Percentiles rank a stretch among this genome's conserved stretches.
Evolutionary conservation across 192 early-diverging fungal genomes (phyloP).

Genomic region (Spizellomyces punctatus): DNA sequence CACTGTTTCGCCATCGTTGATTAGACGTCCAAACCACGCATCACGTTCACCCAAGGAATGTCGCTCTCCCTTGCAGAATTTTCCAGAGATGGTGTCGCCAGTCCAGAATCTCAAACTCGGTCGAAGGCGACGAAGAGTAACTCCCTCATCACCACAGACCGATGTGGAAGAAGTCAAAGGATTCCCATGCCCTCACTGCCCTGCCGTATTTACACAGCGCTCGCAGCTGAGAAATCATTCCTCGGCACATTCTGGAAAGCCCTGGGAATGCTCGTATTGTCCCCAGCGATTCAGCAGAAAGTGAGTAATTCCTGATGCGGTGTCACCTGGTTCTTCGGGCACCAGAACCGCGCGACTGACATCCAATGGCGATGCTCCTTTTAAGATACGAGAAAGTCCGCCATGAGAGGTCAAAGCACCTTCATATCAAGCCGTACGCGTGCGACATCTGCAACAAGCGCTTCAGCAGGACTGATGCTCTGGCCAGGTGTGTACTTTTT

Average conservation of each 20-base stretch:
- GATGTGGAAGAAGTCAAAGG: too few species aligned
- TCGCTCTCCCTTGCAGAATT: background rate
- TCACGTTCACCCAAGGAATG: background rate
- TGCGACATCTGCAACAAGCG: background rate
- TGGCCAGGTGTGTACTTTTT: background rate
- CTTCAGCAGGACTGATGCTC: constrained; percentile 4
- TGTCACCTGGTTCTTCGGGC: background rate
- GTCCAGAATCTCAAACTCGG: background rate
- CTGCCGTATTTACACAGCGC: background rate
- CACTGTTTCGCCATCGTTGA: too few species aligned
- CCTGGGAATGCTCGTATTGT: constrained; percentile 1
- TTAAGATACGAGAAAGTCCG: constrained; percentile 4
- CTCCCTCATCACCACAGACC: background rate
- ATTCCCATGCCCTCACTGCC: background rate
- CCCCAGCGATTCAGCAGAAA: background rate
- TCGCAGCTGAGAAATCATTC: background rate
- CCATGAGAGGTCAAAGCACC: constrained; percentile 1
- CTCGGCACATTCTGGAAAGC: background rate
- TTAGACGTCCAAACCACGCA: background rate
- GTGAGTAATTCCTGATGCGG: background rate
- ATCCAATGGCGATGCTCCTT: background rate
- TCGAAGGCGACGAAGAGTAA: background rate
- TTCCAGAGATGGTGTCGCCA: background rate
- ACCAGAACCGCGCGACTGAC: background rate
- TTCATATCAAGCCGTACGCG: background rate